Conservation (phyloP, 176 grass and related monocot genomes). For the Aegilops longissima region DNA sequence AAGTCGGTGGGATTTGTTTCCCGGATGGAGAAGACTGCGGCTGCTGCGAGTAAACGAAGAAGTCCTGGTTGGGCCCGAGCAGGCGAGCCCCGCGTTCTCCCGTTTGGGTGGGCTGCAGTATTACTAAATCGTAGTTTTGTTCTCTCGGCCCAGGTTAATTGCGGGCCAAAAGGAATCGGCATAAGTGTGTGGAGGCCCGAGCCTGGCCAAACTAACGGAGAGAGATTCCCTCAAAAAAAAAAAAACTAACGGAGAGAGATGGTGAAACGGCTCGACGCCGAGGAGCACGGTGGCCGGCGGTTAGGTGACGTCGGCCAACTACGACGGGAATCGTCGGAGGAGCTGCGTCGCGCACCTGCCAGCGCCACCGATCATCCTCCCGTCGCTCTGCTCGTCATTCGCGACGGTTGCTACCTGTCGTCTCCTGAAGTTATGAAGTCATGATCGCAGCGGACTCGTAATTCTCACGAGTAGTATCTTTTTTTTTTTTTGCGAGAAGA, state of each 20-base stretch:
- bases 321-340: background rate
- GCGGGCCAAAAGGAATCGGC: background rate
- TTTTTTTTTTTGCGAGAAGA: background rate
- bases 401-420: background rate
- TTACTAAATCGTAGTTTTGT: too few species aligned
- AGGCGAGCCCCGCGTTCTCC: background rate
- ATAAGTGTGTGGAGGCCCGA: background rate
- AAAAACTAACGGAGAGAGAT: background rate
- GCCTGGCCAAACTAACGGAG: background rate
- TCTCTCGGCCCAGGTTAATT: background rate
- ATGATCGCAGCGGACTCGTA: background rate
- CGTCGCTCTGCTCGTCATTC: background rate
- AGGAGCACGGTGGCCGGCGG: background rate
- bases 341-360: background rate
- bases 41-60: background rate
- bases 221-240: too few species aligned
- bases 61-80: background rate
- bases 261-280: too few species aligned
- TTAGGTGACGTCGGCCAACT: background rate
- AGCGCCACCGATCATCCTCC: background rate
- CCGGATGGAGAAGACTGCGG: conserved; percentile 1
- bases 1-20: conserved; percentile 18
- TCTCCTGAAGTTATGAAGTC: too few species aligned
- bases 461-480: background rate
- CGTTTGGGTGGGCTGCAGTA: background rate